Base-by-base conservation (phyloP, 805 yeast genomes). In the Candida ficus region DNA sequence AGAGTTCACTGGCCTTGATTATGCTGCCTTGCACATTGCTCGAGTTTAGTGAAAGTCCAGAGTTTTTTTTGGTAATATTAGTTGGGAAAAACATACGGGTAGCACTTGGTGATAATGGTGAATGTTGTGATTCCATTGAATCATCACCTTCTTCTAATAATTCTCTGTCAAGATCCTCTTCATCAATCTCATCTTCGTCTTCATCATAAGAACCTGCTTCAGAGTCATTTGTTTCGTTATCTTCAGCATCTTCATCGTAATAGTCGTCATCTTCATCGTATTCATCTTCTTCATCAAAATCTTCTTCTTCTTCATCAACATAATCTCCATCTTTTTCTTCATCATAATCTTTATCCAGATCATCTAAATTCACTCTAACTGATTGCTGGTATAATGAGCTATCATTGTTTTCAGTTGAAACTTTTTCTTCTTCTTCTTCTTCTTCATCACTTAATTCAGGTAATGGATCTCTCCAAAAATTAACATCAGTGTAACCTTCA, bases 381-480 rank as follows among this genome's bases (percentile, higher is more conserved):
- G 42, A 41, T 35, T 22, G 31, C 11, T 29, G 33, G 16, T 13
- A 39, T 9, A 12, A 7, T 9, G 39, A 29, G 16, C 32, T 38
- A 22, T 38, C 45, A 28, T 46, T 45, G 35, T 31, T 33, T 20
- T 47, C 42, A 7, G 31, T n/a, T 4, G 31, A 29, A 8, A 16
- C 4, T 7, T 44, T 47, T 45, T 32, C 57, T 3, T 57, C 66
- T 7, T 58, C 61, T 39, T 78, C 86, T 35, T 79, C 72, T 33
- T 79, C 73, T 32, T 76, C 64, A 42, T 80, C 85, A 43, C 76
- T 75, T 19, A 83, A 53, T 45, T 79, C 78, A 4, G 73, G 64
- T 20, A 90, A 53, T 1, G 96, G 95, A 38, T 81, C 91, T 48
- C 95, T 69, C 99, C 99, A 93, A 60, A 75, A 93, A 56, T 85